phyloP scores from a whole-genome alignment of 345 rosid species.

The Boechera retrofracta region DNA sequence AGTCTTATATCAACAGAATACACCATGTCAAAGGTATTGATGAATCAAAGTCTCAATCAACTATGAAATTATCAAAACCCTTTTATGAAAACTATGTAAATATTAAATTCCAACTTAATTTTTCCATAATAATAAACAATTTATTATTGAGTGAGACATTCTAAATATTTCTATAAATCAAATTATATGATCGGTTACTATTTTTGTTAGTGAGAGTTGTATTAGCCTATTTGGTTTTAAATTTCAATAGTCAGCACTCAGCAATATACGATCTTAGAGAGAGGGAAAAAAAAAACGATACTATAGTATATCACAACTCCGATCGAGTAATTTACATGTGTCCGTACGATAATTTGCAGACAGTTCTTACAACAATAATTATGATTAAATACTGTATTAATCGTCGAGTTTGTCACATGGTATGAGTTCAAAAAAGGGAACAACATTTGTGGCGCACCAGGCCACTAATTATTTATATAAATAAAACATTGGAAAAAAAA shows the following conservation, averaged over 20 bases:
- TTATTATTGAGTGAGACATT: background rate
- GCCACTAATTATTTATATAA: conserved; percentile 17
- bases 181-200: background rate
- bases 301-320: background rate
- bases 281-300: too few species aligned
- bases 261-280: background rate
- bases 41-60: conserved; percentile 16
- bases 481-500: background rate
- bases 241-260: background rate
- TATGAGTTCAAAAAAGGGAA: conserved; percentile 27
- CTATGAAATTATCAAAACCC: background rate
- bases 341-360: conserved; percentile 1
- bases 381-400: conserved; percentile 14
- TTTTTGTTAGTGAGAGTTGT: background rate
- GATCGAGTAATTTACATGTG: conserved; percentile 25
- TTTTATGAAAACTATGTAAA: background rate
- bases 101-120: background rate
- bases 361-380: background rate
- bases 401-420: conserved; percentile 47
- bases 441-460: conserved; percentile 44
- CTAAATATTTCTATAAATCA: background rate
- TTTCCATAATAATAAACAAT: background rate
- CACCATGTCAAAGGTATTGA: background rate
- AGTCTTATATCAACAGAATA: conserved; percentile 1
- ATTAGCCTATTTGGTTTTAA: background rate